phyloP scores from a whole-genome alignment of 2,329 filamentous ascomycete genomes.

The Paecilomyces fulvus region DNA sequence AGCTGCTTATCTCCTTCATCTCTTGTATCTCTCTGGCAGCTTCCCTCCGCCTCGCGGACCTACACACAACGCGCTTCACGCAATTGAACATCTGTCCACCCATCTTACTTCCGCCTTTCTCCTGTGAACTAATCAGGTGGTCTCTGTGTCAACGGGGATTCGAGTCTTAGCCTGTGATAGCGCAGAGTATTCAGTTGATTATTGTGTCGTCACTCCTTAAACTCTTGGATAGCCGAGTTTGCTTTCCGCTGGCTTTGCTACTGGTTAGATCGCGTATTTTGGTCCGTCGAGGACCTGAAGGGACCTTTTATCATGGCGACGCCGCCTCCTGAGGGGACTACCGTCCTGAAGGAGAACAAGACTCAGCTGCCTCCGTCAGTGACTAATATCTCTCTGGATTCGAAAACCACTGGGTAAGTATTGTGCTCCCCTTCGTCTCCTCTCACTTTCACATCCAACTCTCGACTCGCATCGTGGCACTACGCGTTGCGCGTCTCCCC shows the following conservation, averaged over 20 bases:
- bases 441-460: background rate
- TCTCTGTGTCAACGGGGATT: conserved; percentile 12
- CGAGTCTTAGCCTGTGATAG: conserved; percentile 22
- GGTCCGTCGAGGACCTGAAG: conserved; percentile 14
- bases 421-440: background rate
- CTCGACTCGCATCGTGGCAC: background rate
- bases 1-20: conserved; percentile 10
- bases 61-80: background rate
- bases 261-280: conserved; percentile 19
- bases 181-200: conserved; percentile 26
- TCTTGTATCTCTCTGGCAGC: conserved; percentile 16
- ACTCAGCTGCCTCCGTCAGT: conserved; percentile 30
- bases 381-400: conserved; percentile 22
- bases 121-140: conserved; percentile 18
- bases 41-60: background rate
- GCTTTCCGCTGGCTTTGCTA: conserved; percentile 9
- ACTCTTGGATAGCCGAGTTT: conserved; percentile 16
- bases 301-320: conserved; percentile 30
- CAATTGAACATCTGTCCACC: conserved; percentile 5
- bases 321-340: conserved; percentile 33
- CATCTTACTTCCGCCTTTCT: conserved; percentile 2
- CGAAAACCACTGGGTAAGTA: conserved; percentile 22
- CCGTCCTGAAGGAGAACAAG: conserved; percentile 32
- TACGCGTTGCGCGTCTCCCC: background rate
- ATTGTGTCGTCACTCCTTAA: conserved; percentile 18